phyloP scores from a whole-genome alignment of 2,329 filamentous ascomycete species.

The Aspergillus pseudoviridinutans region DNA sequence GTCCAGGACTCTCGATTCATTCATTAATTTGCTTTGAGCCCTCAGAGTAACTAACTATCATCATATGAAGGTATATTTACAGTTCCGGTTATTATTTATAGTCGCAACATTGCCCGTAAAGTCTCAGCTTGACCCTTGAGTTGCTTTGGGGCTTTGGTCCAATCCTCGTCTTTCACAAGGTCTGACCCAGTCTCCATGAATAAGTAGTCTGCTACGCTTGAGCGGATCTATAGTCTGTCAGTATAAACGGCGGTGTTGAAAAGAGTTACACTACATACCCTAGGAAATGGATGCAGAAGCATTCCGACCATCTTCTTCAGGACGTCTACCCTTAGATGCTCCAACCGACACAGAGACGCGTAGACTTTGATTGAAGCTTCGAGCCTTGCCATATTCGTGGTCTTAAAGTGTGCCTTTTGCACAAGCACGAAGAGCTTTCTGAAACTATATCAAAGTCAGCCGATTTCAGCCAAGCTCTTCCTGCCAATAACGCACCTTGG shows the following conservation, averaged over 20 bases:
- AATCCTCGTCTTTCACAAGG: conserved; percentile 31
- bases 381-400: conserved; percentile 75
- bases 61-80: background rate
- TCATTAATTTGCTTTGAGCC: background rate
- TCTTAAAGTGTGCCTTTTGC: conserved; percentile 79
- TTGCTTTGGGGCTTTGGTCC: conserved; percentile 31
- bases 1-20: too few relatives aligned
- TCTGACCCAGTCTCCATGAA: conserved; percentile 32
- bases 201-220: conserved; percentile 32
- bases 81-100: conserved; percentile 7
- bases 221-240: conserved; percentile 30
- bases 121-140: conserved; percentile 32
- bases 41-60: background rate
- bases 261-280: conserved; percentile 47
- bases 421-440: conserved; percentile 64
- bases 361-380: conserved; percentile 79
- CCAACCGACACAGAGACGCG: conserved; percentile 59
- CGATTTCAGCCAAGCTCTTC: background rate
- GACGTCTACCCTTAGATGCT: conserved; percentile 52
- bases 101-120: conserved; percentile 15
- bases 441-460: conserved; percentile 34
- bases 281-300: conserved; percentile 77
- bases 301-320: conserved; percentile 67
- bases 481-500: conserved; percentile 23
- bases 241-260: background rate